Evolutionary conservation across 805 yeast genomes (phyloP), one percentile per base, ranked within the genome.

Genomic region (Candida wancherniae): DNA sequence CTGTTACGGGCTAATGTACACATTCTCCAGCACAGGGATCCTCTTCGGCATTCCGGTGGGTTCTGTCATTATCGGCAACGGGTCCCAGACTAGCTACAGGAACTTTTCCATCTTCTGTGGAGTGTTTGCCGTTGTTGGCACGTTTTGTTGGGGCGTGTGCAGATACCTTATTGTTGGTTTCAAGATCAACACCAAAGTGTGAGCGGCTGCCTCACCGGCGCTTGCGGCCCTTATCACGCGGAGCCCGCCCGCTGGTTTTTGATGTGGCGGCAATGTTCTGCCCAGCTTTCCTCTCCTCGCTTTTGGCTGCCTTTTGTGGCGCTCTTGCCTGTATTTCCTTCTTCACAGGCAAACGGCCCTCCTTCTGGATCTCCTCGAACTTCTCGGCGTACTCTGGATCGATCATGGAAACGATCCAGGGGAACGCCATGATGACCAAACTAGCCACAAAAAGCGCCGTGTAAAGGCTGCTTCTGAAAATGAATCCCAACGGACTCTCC

Each of bases 1-100:
- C 39, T 57, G 81, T 13, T 82, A 75, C 42, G 87, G 87, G 0
- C 67, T 84, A 10, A 69, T 77, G 38, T 80, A 77, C 50, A 75
- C 75, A 28, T 53, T 76, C 44, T 76, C 74, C 9, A 71, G 84
- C 29, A 34, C 53, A 13, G 63, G 61, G 3, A 54, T 57, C 29
- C 45, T 63, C 24, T 47, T 61, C 26, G 68, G 67, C 7, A 45
- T 63, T 6, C 67, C 67, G 1, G 31, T 61, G 7, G 62, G 56
- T 10, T 61, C 59, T 18, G 58, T 55, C 4, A 57, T 63, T 15
- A 62, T 63, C 22, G 66, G 62, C 8, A 31, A 57, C 15, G 61
- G 58, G 19, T 33, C 51, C 1, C 31, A 44, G 12, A 37, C 34
- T 4, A 50, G 62, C 15, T 75, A 67, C 46, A 53, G 63, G 32